Conservation (phyloP, 805 yeast species). For the Yamadazyma insecticola region DNA sequence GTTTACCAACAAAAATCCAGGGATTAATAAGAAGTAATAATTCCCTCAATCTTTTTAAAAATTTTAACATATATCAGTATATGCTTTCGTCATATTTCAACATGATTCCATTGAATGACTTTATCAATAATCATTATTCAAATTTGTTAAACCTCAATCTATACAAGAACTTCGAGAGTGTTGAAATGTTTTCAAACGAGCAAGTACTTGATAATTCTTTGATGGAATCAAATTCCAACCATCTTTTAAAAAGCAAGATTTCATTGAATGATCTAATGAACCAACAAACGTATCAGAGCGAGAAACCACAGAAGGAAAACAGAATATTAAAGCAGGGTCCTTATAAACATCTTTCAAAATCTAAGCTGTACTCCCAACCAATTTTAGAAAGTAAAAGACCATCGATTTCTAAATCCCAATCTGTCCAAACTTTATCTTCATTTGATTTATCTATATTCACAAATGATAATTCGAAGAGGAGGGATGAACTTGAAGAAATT, state of each 20-base stretch:
- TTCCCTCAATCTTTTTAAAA: constrained; percentile 30
- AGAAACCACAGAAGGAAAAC: too few species aligned
- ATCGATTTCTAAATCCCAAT: constrained; percentile 6
- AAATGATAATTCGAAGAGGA: constrained; percentile 4
- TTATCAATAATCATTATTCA: constrained; percentile 33
- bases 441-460: constrained; percentile 10
- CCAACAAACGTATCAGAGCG: too few species aligned
- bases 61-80: constrained; percentile 31
- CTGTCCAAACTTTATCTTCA: constrained; percentile 9
- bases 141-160: constrained; percentile 32
- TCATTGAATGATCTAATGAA: constrained; percentile 20
- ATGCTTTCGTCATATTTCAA: constrained; percentile 38
- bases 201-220: constrained; percentile 19
- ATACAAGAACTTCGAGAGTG: constrained; percentile 33
- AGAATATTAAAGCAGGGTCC: too few species aligned
- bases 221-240: constrained; percentile 18
- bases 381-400: constrained; percentile 3
- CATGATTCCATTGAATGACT: constrained; percentile 21
- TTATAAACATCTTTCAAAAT: too few species aligned
- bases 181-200: constrained; percentile 26
- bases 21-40: constrained; percentile 24
- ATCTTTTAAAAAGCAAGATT: constrained; percentile 20
- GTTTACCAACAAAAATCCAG: constrained; percentile 32
- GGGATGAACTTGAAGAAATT: constrained; percentile 9
- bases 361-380: too few species aligned